Conservation (phyloP, 2,329 filamentous ascomycete genomes). For the Talaromyces sp. region DNA sequence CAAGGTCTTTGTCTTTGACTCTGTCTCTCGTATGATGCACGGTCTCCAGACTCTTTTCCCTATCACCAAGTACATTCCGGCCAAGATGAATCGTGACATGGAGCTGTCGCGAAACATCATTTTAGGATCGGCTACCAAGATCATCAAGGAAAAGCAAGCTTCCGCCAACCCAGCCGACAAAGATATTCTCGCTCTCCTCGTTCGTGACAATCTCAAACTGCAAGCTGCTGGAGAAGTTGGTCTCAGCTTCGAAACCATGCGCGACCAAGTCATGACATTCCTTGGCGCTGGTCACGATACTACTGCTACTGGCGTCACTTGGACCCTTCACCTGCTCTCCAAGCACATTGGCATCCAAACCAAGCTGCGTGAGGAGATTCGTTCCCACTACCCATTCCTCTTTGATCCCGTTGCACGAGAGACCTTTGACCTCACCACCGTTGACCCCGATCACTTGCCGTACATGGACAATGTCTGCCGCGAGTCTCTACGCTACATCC, state of each 20-base stretch:
- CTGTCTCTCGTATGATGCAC: constrained; percentile 32
- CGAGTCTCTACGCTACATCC: constrained; percentile 43
- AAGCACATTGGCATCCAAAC: constrained; percentile 36
- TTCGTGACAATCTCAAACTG: constrained; percentile 38
- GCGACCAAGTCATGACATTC: constrained; percentile 39
- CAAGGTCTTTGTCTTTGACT: constrained; percentile 39
- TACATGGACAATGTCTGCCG: constrained; percentile 45
- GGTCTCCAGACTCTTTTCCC: constrained; percentile 41
- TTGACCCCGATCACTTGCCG: constrained; percentile 37
- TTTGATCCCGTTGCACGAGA: constrained; percentile 31
- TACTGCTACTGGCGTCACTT: constrained; percentile 40
- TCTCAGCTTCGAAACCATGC: constrained; percentile 31
- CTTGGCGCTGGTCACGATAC: constrained; percentile 42
- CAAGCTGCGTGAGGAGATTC: constrained; percentile 38
- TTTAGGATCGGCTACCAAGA: constrained; percentile 29
- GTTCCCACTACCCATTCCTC: constrained; percentile 32
- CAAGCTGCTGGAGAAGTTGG: constrained; percentile 32
- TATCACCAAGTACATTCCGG: constrained; percentile 33
- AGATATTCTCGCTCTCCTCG: constrained; percentile 39
- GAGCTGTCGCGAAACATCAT: constrained; percentile 31
- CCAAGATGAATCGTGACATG: constrained; percentile 37
- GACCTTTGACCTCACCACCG: constrained; percentile 22
- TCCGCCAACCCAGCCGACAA: constrained; percentile 29
- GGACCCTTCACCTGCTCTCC: constrained; percentile 39
- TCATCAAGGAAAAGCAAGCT: constrained; percentile 32